Conservation (phyloP, 768 basidiomycete species). For the Kwoniella sp. region DNA sequence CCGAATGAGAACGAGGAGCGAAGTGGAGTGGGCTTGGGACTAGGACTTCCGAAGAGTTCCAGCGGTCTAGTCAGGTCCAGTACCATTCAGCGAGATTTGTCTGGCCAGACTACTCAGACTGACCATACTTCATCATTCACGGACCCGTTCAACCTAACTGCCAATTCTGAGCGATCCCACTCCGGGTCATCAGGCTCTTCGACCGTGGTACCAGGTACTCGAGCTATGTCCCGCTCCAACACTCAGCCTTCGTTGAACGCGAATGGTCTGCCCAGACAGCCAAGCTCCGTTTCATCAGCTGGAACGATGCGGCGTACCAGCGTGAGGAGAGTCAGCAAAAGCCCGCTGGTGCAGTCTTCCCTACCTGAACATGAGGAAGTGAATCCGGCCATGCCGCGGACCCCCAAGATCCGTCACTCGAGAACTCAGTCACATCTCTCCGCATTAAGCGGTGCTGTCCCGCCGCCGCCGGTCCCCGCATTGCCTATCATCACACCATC, state of each 20-base stretch:
- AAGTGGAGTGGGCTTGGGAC: conserved; percentile 22
- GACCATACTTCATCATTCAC: conserved; percentile 2
- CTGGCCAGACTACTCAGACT: neutral
- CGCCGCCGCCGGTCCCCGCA: conserved; percentile 10
- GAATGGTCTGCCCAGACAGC: conserved; percentile 8
- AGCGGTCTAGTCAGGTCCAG: conserved; percentile 15
- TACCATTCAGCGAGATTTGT: conserved; percentile 8
- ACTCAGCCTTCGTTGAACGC: conserved; percentile 24
- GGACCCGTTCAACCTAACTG: conserved; percentile 21
- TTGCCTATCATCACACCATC: conserved; percentile 5
- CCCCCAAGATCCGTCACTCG: conserved; percentile 32
- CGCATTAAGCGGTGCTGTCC: conserved; percentile 7
- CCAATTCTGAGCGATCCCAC: conserved; percentile 20
- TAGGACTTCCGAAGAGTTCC: conserved; percentile 28
- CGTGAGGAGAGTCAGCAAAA: conserved; percentile 23
- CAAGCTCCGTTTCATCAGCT: neutral
- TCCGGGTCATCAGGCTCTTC: conserved; percentile 33
- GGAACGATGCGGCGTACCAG: conserved; percentile 1
- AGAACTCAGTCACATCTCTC: conserved; percentile 33
- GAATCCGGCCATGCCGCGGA: neutral
- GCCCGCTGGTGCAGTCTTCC: conserved; percentile 25
- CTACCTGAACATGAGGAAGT: conserved; percentile 12
- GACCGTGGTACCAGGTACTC: conserved; percentile 21
- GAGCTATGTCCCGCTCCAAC: conserved; percentile 21
- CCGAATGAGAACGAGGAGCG: conserved; percentile 1